These are phyloP conservation scores for Alternaria rosae DNA, from an alignment of 2,329 filamentous ascomycete genomes.

Conservation along the genomic window DNA sequence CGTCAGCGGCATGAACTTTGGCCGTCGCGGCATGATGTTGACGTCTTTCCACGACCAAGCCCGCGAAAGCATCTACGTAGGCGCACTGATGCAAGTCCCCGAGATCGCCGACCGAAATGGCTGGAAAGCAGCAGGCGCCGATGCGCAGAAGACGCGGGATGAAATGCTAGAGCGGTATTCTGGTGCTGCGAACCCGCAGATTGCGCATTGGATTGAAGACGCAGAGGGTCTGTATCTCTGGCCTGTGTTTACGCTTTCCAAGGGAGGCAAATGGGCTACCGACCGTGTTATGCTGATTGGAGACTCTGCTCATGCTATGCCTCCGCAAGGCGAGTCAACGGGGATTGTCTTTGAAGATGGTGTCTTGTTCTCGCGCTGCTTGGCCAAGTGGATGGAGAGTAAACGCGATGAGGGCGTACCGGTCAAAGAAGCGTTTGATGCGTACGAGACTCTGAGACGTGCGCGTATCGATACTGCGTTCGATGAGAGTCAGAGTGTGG, in stretches of 20 bases:
- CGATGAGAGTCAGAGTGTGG: slow-evolving; percentile 56
- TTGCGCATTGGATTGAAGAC: slow-evolving; percentile 52
- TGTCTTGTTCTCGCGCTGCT: slow-evolving; percentile 56
- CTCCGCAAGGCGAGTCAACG: slow-evolving; percentile 60
- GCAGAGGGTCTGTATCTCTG: slow-evolving; percentile 55
- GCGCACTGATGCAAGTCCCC: slow-evolving; percentile 54
- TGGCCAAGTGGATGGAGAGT: slow-evolving; percentile 54
- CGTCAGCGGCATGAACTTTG: slow-evolving; percentile 56
- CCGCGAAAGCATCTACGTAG: slow-evolving; percentile 53
- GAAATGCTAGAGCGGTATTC: slow-evolving; percentile 52
- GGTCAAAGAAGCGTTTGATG: slow-evolving; percentile 56
- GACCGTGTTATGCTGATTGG: slow-evolving; percentile 55
- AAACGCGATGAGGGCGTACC: slow-evolving; percentile 33
- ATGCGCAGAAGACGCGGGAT: slow-evolving; percentile 53
- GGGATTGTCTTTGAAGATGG: slow-evolving; percentile 63
- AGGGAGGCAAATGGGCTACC: slow-evolving; percentile 55
- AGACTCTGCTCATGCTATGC: slow-evolving; percentile 60
- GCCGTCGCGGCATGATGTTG: slow-evolving; percentile 54
- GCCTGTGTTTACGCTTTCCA: slow-evolving; percentile 56
- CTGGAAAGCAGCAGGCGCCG: slow-evolving; percentile 55
- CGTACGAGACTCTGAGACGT: slow-evolving; percentile 57
- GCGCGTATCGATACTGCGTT: slow-evolving; percentile 56
- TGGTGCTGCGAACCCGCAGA: slow-evolving; percentile 48
- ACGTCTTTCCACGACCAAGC: slow-evolving; percentile 51
- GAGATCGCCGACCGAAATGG: slow-evolving; percentile 54